phyloP scores from a whole-genome alignment of 768 basidiomycete species.

The Mrakia hoshinonis region DNA sequence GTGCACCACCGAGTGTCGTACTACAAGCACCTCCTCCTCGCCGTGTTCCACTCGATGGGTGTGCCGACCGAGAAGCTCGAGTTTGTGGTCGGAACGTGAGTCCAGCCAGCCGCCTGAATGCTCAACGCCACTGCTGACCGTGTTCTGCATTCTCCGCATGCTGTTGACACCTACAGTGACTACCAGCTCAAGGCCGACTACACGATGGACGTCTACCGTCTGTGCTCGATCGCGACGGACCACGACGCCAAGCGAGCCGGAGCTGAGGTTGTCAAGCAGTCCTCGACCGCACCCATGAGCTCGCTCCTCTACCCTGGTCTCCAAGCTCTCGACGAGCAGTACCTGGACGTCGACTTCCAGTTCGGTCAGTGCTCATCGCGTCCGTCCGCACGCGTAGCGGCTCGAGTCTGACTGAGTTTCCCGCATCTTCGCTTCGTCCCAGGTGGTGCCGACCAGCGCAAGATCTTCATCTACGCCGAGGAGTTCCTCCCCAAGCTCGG shows the following conservation, averaged over 20 bases:
- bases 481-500: slow-evolving; percentile 87
- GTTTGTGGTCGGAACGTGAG: slow-evolving; percentile 70
- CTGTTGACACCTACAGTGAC: slow-evolving; percentile 39
- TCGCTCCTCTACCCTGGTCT: slow-evolving; percentile 91
- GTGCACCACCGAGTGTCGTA: slow-evolving; percentile 80
- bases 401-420: too few relatives aligned
- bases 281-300: slow-evolving; percentile 79
- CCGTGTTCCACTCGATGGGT: slow-evolving; percentile 79
- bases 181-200: slow-evolving; percentile 89
- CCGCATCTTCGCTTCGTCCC: not conserved
- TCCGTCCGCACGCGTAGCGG: not conserved
- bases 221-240: slow-evolving; percentile 83
- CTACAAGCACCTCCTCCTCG: slow-evolving; percentile 70
- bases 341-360: slow-evolving; percentile 91
- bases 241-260: slow-evolving; percentile 98
- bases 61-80: slow-evolving; percentile 76
- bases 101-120: not conserved
- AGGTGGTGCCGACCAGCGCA: slow-evolving; percentile 86
- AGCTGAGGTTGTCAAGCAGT: slow-evolving; percentile 97
- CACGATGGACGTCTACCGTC: slow-evolving; percentile 86
- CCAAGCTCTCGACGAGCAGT: slow-evolving; percentile 95
- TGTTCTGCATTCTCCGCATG: not conserved
- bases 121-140: not conserved
- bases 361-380: slow-evolving; percentile 52
- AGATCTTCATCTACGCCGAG: slow-evolving; percentile 98